Conservation (phyloP, 106 monocot genomes). For the Acanthochlamys bracteata region DNA sequence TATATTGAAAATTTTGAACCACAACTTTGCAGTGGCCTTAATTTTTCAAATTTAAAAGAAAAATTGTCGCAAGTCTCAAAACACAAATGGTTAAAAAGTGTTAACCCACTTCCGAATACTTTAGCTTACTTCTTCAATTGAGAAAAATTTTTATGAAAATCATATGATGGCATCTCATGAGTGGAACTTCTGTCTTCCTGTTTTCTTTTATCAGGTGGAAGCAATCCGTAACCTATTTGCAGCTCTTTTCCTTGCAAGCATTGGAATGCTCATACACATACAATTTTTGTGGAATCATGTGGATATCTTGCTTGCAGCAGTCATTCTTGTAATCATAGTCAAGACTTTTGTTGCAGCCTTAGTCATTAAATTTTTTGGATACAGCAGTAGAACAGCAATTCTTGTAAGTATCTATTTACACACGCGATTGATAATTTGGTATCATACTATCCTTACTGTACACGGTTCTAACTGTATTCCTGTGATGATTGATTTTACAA, state of each 20-base stretch:
- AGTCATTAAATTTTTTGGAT: constrained; percentile 76
- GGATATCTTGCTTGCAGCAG: constrained; percentile 88
- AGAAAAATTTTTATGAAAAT: too few species aligned
- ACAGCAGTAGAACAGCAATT: constrained; percentile 75
- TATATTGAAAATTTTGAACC: too few species aligned
- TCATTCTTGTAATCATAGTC: constrained; percentile 77
- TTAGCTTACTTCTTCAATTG: too few species aligned
- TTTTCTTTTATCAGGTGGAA: constrained; percentile 55
- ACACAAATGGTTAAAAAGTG: too few species aligned
- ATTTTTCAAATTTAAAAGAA: too few species aligned
- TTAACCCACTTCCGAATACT: too few species aligned
- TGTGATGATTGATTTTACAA: neutral
- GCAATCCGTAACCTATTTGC: constrained; percentile 95
- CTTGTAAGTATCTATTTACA: constrained; percentile 42
- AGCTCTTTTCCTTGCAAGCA: constrained; percentile 95
- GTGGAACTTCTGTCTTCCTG: neutral
- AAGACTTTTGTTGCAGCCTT: constrained; percentile 68
- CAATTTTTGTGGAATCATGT: constrained; percentile 95
- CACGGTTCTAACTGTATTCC: too few species aligned
- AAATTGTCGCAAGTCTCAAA: too few species aligned
- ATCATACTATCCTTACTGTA: neutral
- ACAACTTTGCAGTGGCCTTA: too few species aligned
- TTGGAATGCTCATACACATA: constrained; percentile 97
- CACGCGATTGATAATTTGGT: neutral
- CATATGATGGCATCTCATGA: neutral